These are phyloP conservation scores for Epichloe aotearoae DNA, from an alignment of 2,329 filamentous ascomycete genomes.

Conservation along the genomic window DNA sequence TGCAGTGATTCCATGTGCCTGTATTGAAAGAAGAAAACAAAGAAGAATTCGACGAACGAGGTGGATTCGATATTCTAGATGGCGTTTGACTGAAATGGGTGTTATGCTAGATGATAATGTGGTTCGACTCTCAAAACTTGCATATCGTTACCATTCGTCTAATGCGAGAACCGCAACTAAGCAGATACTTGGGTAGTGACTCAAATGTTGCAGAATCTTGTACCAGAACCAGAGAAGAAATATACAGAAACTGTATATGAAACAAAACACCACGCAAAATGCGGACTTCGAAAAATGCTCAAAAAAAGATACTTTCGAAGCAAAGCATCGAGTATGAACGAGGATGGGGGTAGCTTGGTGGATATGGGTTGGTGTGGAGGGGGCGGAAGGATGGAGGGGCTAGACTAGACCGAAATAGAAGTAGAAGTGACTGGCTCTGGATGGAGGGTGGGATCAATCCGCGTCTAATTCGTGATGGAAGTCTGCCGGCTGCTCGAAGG, in stretches of 20 bases:
- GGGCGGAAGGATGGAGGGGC: not conserved
- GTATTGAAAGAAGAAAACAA: not conserved
- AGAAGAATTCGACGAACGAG: too few relatives aligned
- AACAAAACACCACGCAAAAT: not conserved
- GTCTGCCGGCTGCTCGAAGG: slow-evolving; percentile 1
- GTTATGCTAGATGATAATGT: not conserved
- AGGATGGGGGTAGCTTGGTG: not conserved
- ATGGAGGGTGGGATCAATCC: slow-evolving; percentile 1
- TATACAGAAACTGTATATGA: not conserved
- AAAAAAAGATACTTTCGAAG: not conserved
- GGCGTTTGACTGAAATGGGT: not conserved
- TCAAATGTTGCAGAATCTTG: not conserved
- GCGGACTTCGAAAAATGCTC: not conserved
- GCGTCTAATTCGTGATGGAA: slow-evolving; percentile 8
- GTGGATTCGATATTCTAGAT: too few relatives aligned
- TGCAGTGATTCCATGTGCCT: not conserved
- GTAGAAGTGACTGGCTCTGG: not conserved
- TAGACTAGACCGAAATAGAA: slow-evolving; percentile 1
- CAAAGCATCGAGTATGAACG: not conserved
- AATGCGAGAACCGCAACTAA: not conserved
- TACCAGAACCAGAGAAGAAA: not conserved
- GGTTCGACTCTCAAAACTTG: not conserved
- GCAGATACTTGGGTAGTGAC: not conserved
- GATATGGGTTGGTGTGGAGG: not conserved
- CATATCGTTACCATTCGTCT: not conserved